Conservation (phyloP, 371 early-diverging fungal species). For the Mucor velutinosus region DNA sequence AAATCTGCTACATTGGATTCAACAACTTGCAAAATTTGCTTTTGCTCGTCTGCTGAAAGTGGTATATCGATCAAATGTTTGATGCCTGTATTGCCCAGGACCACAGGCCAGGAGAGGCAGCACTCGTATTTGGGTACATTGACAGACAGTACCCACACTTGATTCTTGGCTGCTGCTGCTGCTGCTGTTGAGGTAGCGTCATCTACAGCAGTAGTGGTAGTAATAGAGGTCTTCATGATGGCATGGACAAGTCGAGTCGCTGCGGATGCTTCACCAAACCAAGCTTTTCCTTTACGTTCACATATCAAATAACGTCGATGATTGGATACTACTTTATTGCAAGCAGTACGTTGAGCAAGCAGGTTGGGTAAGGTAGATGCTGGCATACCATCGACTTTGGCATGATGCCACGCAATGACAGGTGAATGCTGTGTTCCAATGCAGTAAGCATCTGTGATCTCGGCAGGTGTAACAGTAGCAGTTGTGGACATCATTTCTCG, state of each 20-base stretch:
- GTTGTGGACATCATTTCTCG: constrained; percentile 30
- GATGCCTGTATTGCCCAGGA: constrained; percentile 60
- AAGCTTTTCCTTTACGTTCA: constrained; percentile 78
- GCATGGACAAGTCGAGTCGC: constrained; percentile 53
- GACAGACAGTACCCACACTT: constrained; percentile 59
- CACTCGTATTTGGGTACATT: constrained; percentile 61
- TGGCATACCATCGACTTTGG: constrained; percentile 63
- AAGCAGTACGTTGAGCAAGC: constrained; percentile 34
- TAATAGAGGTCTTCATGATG: background rate
- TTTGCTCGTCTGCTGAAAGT: constrained; percentile 29
- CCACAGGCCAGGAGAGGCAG: constrained; percentile 69
- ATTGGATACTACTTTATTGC: constrained; percentile 54
- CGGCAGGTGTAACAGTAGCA: constrained; percentile 1
- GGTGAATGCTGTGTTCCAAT: constrained; percentile 78
- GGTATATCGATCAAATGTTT: constrained; percentile 56
- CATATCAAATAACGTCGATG: constrained; percentile 66
- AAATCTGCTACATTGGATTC: constrained; percentile 1
- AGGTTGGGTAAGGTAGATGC: constrained; percentile 54
- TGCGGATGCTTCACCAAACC: constrained; percentile 78
- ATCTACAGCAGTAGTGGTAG: background rate
- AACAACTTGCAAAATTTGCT: background rate
- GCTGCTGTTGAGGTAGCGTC: background rate
- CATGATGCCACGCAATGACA: constrained; percentile 73
- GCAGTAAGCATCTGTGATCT: constrained; percentile 48
- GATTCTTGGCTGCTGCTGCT: background rate